Base-by-base conservation (phyloP, 225 moss, liverwort and hornwort genomes). In the Sphagnum tenellum region DNA sequence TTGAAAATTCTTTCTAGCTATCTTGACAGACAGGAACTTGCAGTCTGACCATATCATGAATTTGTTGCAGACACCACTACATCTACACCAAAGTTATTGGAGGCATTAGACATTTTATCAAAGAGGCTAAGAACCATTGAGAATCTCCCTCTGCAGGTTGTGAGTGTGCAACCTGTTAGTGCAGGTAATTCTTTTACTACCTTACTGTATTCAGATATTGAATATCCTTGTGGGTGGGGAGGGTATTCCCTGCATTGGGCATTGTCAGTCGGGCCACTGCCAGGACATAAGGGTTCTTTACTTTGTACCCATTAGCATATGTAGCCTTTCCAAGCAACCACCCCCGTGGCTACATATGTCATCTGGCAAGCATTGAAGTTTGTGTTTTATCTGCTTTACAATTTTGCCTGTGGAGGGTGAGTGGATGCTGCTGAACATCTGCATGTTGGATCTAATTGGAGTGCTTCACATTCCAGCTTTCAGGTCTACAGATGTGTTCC, bases 111-210 rank as follows among this genome's bases (percentile, higher is more conserved):
- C 14, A 77, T 45, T 6, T 70, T 98, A 44, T 84, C 98, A 3
- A 89, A 82, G 65, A 71, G 80, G 61, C 63, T 98, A 61, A 81
- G 93, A 63, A 77, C 68, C 69, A 72, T 93, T 61, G 93, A 88
- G 46, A 81, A 93, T 64, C 60, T 98, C 50, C 98, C 98, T 2
- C 77, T 98, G 46, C 83, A 87, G 71, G 76, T 98, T 74, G 90
- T 93, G 47, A 73, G 76, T 29, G 90, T 98, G 49, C 98, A 98
- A 64, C 89, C 93, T 50, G 64, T 98, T 9, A 88, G 86, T 76
- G 73, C 94, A 63, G 91, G 91, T 91, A 84, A 74, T 63, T 51
- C 61, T 64, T 65, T 63, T 45, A 9, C 53, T 11, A 11, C 8
- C 44, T 8, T n/a, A 54, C 3, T 65, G 4, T 50, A 9, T 11